These are phyloP conservation scores for Camellia sinensis DNA, from an alignment of 148 eudicot species.

Conservation along the genomic window DNA sequence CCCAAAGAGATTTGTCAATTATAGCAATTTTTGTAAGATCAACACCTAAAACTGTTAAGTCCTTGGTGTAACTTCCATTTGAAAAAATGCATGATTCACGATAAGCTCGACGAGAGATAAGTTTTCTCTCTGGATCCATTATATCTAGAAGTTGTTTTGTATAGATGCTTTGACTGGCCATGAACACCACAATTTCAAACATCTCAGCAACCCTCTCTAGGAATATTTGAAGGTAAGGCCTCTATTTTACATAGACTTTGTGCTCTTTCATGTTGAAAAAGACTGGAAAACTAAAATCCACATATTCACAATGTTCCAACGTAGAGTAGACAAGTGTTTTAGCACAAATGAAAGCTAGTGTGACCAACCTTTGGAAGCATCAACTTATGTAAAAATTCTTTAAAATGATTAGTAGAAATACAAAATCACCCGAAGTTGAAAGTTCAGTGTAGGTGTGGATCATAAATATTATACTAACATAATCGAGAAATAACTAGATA, in stretches of 20 bases:
- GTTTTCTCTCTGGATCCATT: conserved; percentile 77
- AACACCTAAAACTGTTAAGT: conserved; percentile 88
- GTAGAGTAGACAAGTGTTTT: conserved; percentile 96
- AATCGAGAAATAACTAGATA: neutral
- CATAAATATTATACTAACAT: neutral
- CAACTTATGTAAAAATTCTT: neutral
- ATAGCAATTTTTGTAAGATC: conserved; percentile 92
- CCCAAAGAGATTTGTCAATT: conserved; percentile 95
- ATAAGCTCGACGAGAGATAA: conserved; percentile 76
- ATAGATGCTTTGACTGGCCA: conserved; percentile 95
- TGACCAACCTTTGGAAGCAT: conserved; percentile 8
- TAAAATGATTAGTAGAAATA: neutral
- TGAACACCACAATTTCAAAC: conserved; percentile 88
- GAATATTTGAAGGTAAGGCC: conserved; percentile 80
- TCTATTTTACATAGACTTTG: conserved; percentile 74
- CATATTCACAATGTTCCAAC: conserved; percentile 74
- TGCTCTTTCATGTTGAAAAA: conserved; percentile 80
- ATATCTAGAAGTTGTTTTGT: conserved; percentile 83
- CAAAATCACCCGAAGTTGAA: neutral
- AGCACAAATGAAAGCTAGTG: conserved; percentile 28
- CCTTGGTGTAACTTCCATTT: conserved; percentile 86
- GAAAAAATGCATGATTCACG: conserved; percentile 90
- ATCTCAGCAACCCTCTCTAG: conserved; percentile 80
- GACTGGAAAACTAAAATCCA: conserved; percentile 82
- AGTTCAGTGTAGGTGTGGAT: neutral